Conservation (phyloP, 345 rosid species). For the Citrus sp. region DNA sequence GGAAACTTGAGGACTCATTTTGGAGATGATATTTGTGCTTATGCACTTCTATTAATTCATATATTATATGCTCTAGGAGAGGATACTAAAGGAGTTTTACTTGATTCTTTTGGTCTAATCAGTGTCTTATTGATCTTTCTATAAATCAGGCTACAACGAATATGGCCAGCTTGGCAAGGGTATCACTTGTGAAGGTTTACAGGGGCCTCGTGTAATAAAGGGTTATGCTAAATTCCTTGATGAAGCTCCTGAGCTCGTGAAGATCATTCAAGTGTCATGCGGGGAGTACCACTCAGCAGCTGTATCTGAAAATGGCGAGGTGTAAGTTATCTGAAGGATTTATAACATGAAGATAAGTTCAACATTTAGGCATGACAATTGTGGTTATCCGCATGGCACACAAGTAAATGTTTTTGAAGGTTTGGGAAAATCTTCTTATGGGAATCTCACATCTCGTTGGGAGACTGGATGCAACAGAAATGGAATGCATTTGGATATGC, state of each 20-base stretch:
- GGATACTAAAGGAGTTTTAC: neutral
- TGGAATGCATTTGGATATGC: slow-evolving; percentile 56
- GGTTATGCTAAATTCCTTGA: slow-evolving; percentile 88
- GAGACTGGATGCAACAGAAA: slow-evolving; percentile 60
- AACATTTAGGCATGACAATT: slow-evolving; percentile 41
- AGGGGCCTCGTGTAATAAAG: slow-evolving; percentile 66
- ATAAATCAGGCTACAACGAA: slow-evolving; percentile 83
- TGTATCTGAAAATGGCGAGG: slow-evolving; percentile 87
- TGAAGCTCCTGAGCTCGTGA: slow-evolving; percentile 93
- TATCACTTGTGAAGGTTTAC: slow-evolving; percentile 91
- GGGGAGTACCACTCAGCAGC: slow-evolving; percentile 98
- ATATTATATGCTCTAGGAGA: slow-evolving; percentile 11
- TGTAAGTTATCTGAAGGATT: slow-evolving; percentile 74
- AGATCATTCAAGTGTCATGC: slow-evolving; percentile 81
- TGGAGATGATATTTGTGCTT: slow-evolving; percentile 13
- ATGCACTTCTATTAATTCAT: slow-evolving; percentile 6
- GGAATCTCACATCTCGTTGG: slow-evolving; percentile 44
- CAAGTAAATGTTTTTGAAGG: slow-evolving; percentile 48
- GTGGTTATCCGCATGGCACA: slow-evolving; percentile 48
- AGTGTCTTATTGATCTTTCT: slow-evolving; percentile 17
- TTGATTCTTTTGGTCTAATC: slow-evolving; percentile 19
- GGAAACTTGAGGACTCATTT: slow-evolving; percentile 1
- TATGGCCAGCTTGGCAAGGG: slow-evolving; percentile 99
- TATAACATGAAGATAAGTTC: slow-evolving; percentile 42
- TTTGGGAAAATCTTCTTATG: slow-evolving; percentile 45